A percentile compares a stretch with the other conserved stretches of the same genome.
These are phyloP conservation scores for Aspergillus persii DNA, from an alignment of 2,329 filamentous ascomycete genomes.

Conservation along the genomic window DNA sequence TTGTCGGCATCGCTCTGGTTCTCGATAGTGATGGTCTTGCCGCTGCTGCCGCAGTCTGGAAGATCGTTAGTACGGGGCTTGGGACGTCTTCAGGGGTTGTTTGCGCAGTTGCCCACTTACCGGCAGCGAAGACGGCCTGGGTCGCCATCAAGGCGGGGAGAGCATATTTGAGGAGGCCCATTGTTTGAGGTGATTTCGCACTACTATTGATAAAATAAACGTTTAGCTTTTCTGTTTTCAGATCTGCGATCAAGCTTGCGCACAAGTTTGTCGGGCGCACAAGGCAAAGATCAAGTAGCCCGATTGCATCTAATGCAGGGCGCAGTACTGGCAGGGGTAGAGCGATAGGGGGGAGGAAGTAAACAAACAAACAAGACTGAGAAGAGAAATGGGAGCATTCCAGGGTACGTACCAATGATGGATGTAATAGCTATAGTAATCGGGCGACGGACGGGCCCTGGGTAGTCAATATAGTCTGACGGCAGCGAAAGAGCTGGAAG, in stretches of 20 bases:
- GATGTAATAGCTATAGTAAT: slow-evolving; percentile 8
- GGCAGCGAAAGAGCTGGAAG: slow-evolving; percentile 11
- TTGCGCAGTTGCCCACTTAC: slow-evolving; percentile 19
- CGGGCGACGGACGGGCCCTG: slow-evolving; percentile 14
- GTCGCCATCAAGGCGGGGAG: slow-evolving; percentile 56
- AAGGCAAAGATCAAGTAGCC: no score
- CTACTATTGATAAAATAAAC: background rate
- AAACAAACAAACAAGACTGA: background rate
- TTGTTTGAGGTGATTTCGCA: slow-evolving; percentile 26
- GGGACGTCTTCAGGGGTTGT: background rate
- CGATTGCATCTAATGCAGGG: no score
- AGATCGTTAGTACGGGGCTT: slow-evolving; percentile 5
- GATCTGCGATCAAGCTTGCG: background rate
- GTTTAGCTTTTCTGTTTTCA: background rate
- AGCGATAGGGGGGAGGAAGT: background rate
- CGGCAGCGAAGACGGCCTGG: slow-evolving; percentile 51
- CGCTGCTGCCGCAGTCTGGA: slow-evolving; percentile 19
- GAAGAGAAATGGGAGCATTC: background rate
- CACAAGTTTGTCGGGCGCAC: background rate
- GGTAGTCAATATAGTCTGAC: slow-evolving; percentile 5
- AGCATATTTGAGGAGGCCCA: slow-evolving; percentile 56
- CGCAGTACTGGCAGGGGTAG: background rate
- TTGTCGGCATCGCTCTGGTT: slow-evolving; percentile 63
- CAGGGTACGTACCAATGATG: slow-evolving; percentile 16
- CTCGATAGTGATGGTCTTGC: slow-evolving; percentile 49